Base-by-base conservation (phyloP, 768 basidiomycete species). In the Mycena venus region DNA sequence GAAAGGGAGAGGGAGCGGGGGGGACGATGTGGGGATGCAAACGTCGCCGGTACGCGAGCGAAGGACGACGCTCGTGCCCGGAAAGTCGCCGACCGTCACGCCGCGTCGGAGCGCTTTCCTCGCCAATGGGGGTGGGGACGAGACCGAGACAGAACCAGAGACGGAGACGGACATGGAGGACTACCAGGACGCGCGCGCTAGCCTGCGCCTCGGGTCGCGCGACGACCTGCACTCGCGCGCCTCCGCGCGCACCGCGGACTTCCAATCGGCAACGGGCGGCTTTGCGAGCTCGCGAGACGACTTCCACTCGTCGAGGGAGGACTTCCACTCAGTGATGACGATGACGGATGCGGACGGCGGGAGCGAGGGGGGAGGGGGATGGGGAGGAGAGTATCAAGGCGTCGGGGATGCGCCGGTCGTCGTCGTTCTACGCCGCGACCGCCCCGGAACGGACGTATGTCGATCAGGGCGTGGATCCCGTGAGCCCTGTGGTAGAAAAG, bases 171-270 rank as follows among this genome's bases (percentile, higher is more conserved):
- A 93, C 51, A 82, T 80, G 38, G 94, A 92, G 21, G 91, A 95
- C 71, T 96, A 94, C 78, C 87, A 92, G 1, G 96, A 97, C 80
- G 97, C 96, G 2, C 86, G 92, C 55, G 91, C 93, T 80, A 95
- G 87, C 74, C 85, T 88, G 47, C 66, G 70, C 17, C 75, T 68
- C 17, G 70, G 15, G 21, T 69, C 75, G 63, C 71, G 67, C 70
- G 34, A 14, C 12, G 60, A 72, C 49, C 29, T 77, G 11, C 69
- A 65, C 31, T 74, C 70, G 23, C 59, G 66, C 15, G 68, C 61
- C 31, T 76, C 75, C 0, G 38, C 51, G 21, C 66, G 60, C 12
- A 56, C 70, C 32, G 60, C 51, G 11, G 73, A 51, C 47, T 70
- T 75, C 61, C 67, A 36, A 19, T 72, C 74, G 17, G 66, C 60